Percentiles rank a stretch among this genome's conserved stretches.
phyloP scores from a whole-genome alignment of 768 basidiomycete genomes.

The Mycena olivaceomarginata region DNA sequence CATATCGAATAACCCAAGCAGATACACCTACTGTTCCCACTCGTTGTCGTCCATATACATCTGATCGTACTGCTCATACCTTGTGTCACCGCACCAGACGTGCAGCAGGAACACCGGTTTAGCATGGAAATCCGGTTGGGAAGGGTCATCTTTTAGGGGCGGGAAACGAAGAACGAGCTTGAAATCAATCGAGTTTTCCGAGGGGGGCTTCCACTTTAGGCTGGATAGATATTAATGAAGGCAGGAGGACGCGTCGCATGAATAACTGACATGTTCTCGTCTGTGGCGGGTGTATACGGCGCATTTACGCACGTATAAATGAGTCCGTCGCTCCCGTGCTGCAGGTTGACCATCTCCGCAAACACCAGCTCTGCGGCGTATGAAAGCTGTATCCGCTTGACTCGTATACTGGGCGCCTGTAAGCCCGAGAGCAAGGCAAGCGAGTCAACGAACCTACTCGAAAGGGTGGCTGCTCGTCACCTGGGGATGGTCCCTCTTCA shows the following conservation, averaged over 20 bases:
- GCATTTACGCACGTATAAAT: constrained; percentile 96
- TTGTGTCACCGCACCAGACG: constrained; percentile 79
- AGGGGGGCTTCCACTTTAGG: constrained; percentile 99
- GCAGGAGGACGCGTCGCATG: constrained; percentile 1
- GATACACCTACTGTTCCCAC: constrained; percentile 88
- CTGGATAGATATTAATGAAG: constrained; percentile 62
- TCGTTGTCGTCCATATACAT: constrained; percentile 92
- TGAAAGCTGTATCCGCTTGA: constrained; percentile 92
- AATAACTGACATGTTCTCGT: constrained; percentile 87
- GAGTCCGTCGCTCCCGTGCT: constrained; percentile 96
- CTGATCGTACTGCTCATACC: constrained; percentile 90
- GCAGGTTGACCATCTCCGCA: constrained; percentile 87
- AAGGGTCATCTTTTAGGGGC: constrained; percentile 68
- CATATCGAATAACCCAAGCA: constrained; percentile 27
- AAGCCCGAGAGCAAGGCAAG: constrained; percentile 27
- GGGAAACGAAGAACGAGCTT: constrained; percentile 97
- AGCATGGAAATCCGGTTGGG: constrained; percentile 84
- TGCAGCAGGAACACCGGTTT: constrained; percentile 93
- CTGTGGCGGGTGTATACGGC: constrained; percentile 90
- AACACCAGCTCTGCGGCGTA: constrained; percentile 94
- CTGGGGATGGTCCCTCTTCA: constrained; percentile 81
- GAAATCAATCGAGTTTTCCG: constrained; percentile 98
- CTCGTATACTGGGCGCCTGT: constrained; percentile 75
- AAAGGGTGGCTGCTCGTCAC: constrained; percentile 84
- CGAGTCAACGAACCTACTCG: constrained; percentile 72